These are phyloP conservation scores for Sphaerosporella brunnea DNA, from an alignment of 495 filamentous ascomycete species.

Conservation along the genomic window DNA sequence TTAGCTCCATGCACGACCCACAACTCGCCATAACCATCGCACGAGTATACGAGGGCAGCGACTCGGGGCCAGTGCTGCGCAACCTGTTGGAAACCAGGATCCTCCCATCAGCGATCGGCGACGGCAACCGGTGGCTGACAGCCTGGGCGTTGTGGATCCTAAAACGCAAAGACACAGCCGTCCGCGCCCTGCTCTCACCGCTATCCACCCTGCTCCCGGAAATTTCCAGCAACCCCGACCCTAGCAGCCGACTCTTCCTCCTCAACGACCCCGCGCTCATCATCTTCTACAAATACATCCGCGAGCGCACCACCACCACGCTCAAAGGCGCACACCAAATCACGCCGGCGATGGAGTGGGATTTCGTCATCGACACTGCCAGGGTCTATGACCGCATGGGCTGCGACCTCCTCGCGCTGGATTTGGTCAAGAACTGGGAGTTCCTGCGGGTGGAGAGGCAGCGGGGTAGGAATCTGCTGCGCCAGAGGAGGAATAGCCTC, in stretches of 20 bases:
- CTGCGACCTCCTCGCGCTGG: slow-evolving; percentile 79
- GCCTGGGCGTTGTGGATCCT: slow-evolving; percentile 97
- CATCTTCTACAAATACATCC: slow-evolving; percentile 69
- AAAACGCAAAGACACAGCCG: slow-evolving; percentile 61
- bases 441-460: slow-evolving; percentile 45
- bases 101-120: slow-evolving; percentile 53
- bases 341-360: slow-evolving; percentile 65
- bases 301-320: slow-evolving; percentile 71
- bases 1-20: slow-evolving; percentile 67
- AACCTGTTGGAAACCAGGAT: slow-evolving; percentile 64
- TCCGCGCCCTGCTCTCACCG: slow-evolving; percentile 53
- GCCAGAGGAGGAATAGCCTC: slow-evolving; percentile 46
- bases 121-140: slow-evolving; percentile 84
- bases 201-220: slow-evolving; percentile 59
- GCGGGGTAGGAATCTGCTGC: slow-evolving; percentile 23
- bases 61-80: slow-evolving; percentile 54
- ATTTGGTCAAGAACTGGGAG: slow-evolving; percentile 74
- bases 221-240: slow-evolving; percentile 39
- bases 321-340: slow-evolving; percentile 68
- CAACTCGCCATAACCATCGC: slow-evolving; percentile 84
- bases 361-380: slow-evolving; percentile 77
- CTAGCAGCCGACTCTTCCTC: slow-evolving; percentile 50
- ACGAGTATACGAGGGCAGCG: slow-evolving; percentile 65
- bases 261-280: slow-evolving; percentile 80
- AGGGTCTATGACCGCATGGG: slow-evolving; percentile 87